These are phyloP conservation scores for Wickerhamomyces strasburgensis DNA, from an alignment of 805 yeast genomes.

Conservation along the genomic window DNA sequence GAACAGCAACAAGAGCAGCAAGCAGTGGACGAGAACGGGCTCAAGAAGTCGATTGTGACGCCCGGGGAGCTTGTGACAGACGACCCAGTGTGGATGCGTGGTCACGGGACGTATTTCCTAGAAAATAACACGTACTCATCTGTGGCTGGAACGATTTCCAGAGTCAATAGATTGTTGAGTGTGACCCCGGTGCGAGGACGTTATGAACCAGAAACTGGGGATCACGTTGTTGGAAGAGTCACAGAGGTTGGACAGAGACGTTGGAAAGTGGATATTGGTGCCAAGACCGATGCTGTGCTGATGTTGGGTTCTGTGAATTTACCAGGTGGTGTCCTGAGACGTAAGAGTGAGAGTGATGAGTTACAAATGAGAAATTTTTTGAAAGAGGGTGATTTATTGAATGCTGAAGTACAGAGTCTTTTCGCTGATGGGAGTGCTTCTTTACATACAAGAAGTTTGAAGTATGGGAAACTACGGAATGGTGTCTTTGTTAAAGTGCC, in stretches of 20 bases:
- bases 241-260: constrained; percentile 90
- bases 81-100: constrained; percentile 97
- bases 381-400: constrained; percentile 92
- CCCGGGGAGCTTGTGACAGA: constrained; percentile 97
- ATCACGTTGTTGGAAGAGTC: constrained; percentile 89
- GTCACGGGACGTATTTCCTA: constrained; percentile 89
- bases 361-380: constrained; percentile 90
- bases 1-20: constrained; percentile 23
- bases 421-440: constrained; percentile 90
- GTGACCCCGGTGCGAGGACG: constrained; percentile 84
- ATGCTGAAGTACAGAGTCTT: constrained; percentile 92
- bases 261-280: constrained; percentile 97
- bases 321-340: constrained; percentile 94
- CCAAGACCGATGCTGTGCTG: constrained; percentile 85
- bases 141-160: constrained; percentile 84
- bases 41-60: constrained; percentile 55
- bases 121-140: constrained; percentile 78
- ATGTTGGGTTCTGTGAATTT: constrained; percentile 94
- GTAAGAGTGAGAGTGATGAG: constrained; percentile 94
- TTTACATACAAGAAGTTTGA: constrained; percentile 89
- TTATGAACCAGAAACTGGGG: constrained; percentile 93
- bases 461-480: constrained; percentile 91
- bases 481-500: constrained; percentile 84
- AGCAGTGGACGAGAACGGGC: constrained; percentile 25
- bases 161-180: constrained; percentile 81